Evolutionary conservation across 2,329 filamentous ascomycete species (phyloP).

Genomic region (Ophiostoma perfectum): DNA sequence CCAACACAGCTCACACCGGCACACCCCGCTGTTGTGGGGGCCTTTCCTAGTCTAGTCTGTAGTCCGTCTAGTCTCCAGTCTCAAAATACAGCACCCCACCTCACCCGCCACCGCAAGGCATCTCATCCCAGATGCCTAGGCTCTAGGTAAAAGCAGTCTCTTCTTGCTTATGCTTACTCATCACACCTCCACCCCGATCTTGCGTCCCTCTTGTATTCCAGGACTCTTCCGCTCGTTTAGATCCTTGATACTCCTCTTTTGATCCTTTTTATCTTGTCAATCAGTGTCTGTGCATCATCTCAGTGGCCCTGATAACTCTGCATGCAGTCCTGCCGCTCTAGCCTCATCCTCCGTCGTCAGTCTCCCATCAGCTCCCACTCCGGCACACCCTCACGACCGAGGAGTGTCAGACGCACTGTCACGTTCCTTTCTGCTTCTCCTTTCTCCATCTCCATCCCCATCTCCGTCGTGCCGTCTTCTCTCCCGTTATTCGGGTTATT

Average conservation of each 20-base stretch:
- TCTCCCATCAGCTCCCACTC: background rate
- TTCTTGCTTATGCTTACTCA: background rate
- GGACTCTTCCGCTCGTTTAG: background rate
- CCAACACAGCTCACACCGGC: background rate
- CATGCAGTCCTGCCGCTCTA: conserved; percentile 2
- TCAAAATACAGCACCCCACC: background rate
- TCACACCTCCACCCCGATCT: background rate
- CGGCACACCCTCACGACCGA: background rate
- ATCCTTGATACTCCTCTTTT: background rate
- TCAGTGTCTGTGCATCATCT: background rate
- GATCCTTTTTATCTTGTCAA: background rate
- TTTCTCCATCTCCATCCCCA: background rate
- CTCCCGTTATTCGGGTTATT: background rate
- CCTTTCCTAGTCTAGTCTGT: background rate
- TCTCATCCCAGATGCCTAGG: no score
- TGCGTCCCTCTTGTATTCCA: no score
- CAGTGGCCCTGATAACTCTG: conserved; percentile 7
- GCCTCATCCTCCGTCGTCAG: background rate
- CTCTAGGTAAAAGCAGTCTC: background rate
- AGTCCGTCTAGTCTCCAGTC: background rate
- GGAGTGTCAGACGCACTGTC: background rate
- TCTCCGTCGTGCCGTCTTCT: background rate
- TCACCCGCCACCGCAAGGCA: background rate
- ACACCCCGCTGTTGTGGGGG: conserved; percentile 7
- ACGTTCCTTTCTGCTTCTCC: background rate